Evolutionary conservation across 169 alveolate genomes (phyloP).

Genomic region (Plasmodium billcollinsi): DNA sequence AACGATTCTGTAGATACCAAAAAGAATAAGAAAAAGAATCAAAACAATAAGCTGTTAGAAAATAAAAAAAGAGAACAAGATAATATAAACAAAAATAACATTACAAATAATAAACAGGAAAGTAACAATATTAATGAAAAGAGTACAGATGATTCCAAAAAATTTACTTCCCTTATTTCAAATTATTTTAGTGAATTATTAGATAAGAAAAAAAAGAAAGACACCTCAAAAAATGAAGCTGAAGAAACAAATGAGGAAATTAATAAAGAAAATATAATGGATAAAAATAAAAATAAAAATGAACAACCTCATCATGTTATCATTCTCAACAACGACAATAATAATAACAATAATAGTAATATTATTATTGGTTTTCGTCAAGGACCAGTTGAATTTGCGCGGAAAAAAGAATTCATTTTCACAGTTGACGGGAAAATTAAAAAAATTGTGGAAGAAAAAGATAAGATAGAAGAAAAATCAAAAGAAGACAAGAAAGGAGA

Average conservation of each 20-base stretch:
- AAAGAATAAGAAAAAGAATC: conserved; percentile 25
- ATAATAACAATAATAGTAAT: too few relatives aligned
- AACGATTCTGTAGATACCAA: not conserved
- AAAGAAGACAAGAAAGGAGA: too few relatives aligned
- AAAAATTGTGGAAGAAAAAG: not conserved
- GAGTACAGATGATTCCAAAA: too few relatives aligned
- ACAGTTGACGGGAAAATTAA: not conserved
- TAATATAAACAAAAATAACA: not conserved
- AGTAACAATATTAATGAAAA: not conserved
- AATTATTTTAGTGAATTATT: conserved; percentile 35
- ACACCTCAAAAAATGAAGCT: not conserved
- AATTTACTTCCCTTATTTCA: too few relatives aligned
- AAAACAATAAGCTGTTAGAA: not conserved
- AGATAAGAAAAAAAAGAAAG: conserved; percentile 31
- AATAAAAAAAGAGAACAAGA: conserved; percentile 11
- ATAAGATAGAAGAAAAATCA: not conserved
- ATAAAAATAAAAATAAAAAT: not conserved
- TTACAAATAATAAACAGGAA: conserved; percentile 4
- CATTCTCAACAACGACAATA: too few relatives aligned
- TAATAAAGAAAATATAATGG: not conserved
- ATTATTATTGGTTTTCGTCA: too few relatives aligned
- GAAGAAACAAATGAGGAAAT: not conserved
- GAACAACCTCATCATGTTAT: not conserved
- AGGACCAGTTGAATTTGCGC: too few relatives aligned
- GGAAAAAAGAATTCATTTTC: too few relatives aligned